phyloP scores from a whole-genome alignment of 257 asterid genomes.

The Forsythia suspensa region DNA sequence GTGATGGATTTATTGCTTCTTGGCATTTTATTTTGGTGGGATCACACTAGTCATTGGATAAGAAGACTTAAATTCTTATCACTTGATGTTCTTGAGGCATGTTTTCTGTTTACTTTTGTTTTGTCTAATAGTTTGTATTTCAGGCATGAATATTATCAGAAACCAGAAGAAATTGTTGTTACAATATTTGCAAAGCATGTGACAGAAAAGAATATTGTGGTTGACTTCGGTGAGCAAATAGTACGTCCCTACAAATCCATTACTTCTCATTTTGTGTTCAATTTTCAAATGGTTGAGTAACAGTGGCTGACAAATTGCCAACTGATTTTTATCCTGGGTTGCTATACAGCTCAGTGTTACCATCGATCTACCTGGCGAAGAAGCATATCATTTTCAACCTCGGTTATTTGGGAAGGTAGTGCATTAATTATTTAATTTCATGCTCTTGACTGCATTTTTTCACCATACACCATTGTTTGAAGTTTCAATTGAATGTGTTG shows the following conservation, averaged over 20 bases:
- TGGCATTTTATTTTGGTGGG: background rate
- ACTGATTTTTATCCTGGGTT: conserved; percentile 19
- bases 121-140: background rate
- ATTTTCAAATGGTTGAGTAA: background rate
- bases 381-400: conserved; percentile 77
- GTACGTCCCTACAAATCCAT: conserved; percentile 41
- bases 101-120: background rate
- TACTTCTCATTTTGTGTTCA: conserved; percentile 4
- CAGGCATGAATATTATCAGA: conserved; percentile 95
- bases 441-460: conserved; percentile 21
- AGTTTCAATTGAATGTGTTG: conserved; percentile 19
- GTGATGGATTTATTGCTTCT: background rate
- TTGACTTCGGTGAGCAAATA: conserved; percentile 94
- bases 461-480: conserved; percentile 17
- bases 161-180: conserved; percentile 92
- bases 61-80: background rate
- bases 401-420: conserved; percentile 89
- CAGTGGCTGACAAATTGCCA: conserved; percentile 6
- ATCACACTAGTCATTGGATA: background rate
- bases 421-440: background rate
- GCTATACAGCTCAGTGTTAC: conserved; percentile 75
- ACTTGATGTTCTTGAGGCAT: background rate
- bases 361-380: conserved; percentile 82
- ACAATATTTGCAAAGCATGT: conserved; percentile 89
- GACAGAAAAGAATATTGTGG: conserved; percentile 54